Evolutionary conservation across 2,329 filamentous ascomycete genomes (phyloP).

Genomic region (Microdochium bolleyi): DNA sequence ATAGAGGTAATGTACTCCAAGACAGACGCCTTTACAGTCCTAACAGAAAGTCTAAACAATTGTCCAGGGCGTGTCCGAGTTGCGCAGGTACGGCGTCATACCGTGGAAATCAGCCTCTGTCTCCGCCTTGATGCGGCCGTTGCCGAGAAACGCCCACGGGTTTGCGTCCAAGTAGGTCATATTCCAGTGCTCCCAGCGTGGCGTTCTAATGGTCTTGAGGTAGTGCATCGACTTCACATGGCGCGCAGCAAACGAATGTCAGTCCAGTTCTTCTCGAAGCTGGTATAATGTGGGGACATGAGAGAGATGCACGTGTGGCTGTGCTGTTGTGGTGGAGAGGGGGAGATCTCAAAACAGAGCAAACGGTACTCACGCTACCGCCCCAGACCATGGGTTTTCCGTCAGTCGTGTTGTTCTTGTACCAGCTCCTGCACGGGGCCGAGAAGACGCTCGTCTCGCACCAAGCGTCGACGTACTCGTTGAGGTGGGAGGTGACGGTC

Average conservation of each 20-base stretch:
- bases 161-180: not conserved
- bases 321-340: too few relatives aligned
- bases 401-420: not conserved
- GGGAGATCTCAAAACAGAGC: too few relatives aligned
- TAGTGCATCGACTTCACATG: not conserved
- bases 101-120: not conserved
- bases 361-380: not conserved
- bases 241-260: too few relatives aligned
- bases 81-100: slow-evolving; percentile 2
- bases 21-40: too few relatives aligned
- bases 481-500: not conserved
- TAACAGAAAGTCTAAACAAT: slow-evolving; percentile 1
- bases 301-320: too few relatives aligned
- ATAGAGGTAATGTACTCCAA: too few relatives aligned
- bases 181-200: not conserved
- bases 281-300: too few relatives aligned
- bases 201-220: not conserved
- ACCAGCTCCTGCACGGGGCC: not conserved
- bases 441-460: not conserved
- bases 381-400: not conserved
- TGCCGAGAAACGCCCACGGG: slow-evolving; percentile 3
- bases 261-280: too few relatives aligned
- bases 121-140: slow-evolving; percentile 2
- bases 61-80: not conserved
- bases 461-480: not conserved